Base-by-base conservation (phyloP, 2,329 filamentous ascomycete species). In the Aspergillus sp. region DNA sequence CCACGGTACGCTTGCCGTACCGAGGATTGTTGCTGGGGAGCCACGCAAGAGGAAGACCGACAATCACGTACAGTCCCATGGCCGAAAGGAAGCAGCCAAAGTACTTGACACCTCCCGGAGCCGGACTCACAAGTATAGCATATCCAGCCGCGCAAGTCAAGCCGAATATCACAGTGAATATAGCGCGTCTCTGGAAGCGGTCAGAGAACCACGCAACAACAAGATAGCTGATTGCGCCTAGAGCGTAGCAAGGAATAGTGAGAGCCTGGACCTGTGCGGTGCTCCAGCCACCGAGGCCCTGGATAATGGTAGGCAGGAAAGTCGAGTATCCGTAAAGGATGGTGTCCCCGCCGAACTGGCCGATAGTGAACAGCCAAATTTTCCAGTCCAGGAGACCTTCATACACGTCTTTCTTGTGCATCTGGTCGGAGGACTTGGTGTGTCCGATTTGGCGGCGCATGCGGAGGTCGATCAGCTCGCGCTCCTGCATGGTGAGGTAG, bases 31-130 rank as follows among this genome's bases (percentile, higher is more conserved):
- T 58, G 22, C 50, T 58, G 17, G 56, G 56, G 1, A 58, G 51
- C 56, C 56, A 58, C 8, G 50, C 50, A 13, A 58, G 45, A 3
- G 56, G 56, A 6, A 58, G 34, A 9, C 56, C 56, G 9, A 58
- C 56, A 34, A 58, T 54, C 15, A 58, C 50, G 30, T 58, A 58
- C 12, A 58, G 22, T 3, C 56, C 56, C 50, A 50, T 54, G 1
- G 56, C 56, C 3, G 39, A 39, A 39, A 58, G 51, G 39, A 58
- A 58, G 41, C 56, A 58, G n/a, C 50, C 56, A 45, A 58, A 58
- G 36, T 58, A 58, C 12, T 54, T 54, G n/a, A 50, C 56, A 5
- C 56, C 56, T 3, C 50, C 45, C 1, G 56, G 51, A 1, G 56
- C 56, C 5, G 38, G 34, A 6, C 44, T 49, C 7, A 54, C 36